These are phyloP conservation scores for Colletotrichum incanum DNA, from an alignment of 2,329 filamentous ascomycete genomes.

Conservation along the genomic window DNA sequence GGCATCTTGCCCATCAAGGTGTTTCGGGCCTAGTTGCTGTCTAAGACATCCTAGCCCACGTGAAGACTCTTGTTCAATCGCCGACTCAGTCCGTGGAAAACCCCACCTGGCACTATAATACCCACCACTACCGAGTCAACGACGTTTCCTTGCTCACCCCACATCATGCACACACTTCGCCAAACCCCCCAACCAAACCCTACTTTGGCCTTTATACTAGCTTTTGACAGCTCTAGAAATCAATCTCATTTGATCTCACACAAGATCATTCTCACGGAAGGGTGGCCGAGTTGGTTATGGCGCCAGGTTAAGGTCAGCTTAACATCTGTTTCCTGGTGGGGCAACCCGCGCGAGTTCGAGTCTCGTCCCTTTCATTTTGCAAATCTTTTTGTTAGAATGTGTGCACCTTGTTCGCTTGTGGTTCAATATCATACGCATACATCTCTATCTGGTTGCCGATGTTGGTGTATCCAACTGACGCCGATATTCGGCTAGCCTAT, in stretches of 20 bases:
- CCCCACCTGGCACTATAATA: not conserved
- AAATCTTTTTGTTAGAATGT: not conserved
- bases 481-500: not conserved
- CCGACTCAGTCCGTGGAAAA: not conserved
- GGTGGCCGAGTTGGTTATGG: slow-evolving; percentile 44
- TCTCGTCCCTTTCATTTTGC: slow-evolving; percentile 43
- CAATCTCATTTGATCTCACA: not conserved
- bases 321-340: slow-evolving; percentile 44
- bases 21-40: not conserved
- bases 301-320: slow-evolving; percentile 44
- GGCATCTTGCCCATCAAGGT: not conserved
- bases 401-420: not conserved
- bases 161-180: slow-evolving; percentile 14
- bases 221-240: rapidly evolving
- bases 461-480: no score
- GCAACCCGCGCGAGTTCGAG: slow-evolving; percentile 44
- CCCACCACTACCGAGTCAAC: not conserved
- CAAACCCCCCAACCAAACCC: not conserved
- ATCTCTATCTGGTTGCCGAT: no score
- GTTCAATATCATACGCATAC: not conserved
- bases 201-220: not conserved
- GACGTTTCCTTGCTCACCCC: not conserved
- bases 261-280: not conserved
- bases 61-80: not conserved
- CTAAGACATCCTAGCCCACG: not conserved